A percentile compares a stretch with the other conserved stretches of the same genome.
Evolutionary conservation across 2,329 filamentous ascomycete species (phyloP).

Genomic region (Trichoderma sp.): DNA sequence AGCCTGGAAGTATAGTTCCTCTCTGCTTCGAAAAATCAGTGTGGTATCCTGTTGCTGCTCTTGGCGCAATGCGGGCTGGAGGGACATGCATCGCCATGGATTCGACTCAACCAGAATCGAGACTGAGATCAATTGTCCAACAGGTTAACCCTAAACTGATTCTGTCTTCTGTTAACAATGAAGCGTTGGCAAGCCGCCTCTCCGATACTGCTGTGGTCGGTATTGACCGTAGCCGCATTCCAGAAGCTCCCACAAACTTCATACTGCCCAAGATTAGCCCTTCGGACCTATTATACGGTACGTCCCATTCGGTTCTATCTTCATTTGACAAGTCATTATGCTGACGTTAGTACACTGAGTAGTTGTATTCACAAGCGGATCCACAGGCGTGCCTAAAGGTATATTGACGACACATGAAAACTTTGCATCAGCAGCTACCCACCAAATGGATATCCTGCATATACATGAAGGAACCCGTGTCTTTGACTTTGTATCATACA

Average conservation of each 20-base stretch:
- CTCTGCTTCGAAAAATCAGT: conserved; percentile 29
- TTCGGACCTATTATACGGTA: conserved; percentile 14
- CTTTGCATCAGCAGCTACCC: conserved; percentile 8
- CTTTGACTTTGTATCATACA: conserved; percentile 20
- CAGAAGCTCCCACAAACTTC: not conserved
- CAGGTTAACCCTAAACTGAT: conserved; percentile 22
- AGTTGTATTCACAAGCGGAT: conserved; percentile 54
- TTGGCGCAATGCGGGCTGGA: conserved; percentile 28
- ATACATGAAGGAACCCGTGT: conserved; percentile 16
- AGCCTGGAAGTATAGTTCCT: conserved; percentile 26
- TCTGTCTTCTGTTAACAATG: conserved; percentile 23
- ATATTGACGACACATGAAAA: conserved; percentile 35
- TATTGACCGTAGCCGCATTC: not conserved
- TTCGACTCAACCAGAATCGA: conserved; percentile 21
- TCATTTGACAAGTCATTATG: not conserved
- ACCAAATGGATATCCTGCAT: conserved; percentile 15
- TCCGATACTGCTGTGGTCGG: not conserved
- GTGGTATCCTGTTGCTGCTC: conserved; percentile 26
- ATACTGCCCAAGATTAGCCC: conserved; percentile 19
- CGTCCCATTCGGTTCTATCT: not conserved
- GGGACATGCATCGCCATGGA: conserved; percentile 30
- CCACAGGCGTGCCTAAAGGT: conserved; percentile 50
- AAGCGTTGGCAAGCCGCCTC: conserved; percentile 16
- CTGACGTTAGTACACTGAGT: not conserved
- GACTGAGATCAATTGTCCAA: conserved; percentile 21